A percentile compares a stretch with the other conserved stretches of the same genome.
These are phyloP conservation scores for Adiantum capillusveneris DNA, from an alignment of 75 land plant genomes.

Conservation along the genomic window DNA sequence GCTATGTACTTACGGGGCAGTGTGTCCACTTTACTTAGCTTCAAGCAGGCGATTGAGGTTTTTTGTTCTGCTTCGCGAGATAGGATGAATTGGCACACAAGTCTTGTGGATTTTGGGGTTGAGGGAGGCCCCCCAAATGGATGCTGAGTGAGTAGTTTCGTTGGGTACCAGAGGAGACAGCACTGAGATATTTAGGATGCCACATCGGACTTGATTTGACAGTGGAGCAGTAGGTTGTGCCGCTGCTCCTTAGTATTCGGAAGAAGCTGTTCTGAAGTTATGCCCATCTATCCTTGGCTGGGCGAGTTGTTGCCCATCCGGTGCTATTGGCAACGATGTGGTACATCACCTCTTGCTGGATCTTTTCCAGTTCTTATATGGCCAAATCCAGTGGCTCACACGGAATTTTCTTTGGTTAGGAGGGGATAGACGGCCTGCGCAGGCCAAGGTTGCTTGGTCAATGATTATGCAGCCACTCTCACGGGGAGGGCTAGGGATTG, in stretches of 20 bases:
- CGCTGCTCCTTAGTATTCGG: neutral
- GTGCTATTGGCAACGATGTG: neutral
- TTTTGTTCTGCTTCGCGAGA: too few relatives aligned
- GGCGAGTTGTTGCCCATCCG: neutral
- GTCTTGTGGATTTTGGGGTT: too few relatives aligned
- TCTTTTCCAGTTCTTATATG: neutral
- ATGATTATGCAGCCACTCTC: neutral
- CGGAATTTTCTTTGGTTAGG: neutral
- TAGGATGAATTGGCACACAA: too few relatives aligned
- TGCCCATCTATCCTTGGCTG: neutral
- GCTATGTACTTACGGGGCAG: too few relatives aligned
- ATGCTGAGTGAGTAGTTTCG: neutral
- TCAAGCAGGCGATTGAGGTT: too few relatives aligned
- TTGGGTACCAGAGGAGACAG: neutral
- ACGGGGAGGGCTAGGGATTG: neutral
- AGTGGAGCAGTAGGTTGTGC: neutral
- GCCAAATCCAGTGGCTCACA: neutral
- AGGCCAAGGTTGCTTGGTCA: neutral
- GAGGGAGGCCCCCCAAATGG: too few relatives aligned
- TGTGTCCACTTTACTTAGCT: too few relatives aligned
- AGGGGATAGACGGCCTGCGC: neutral
- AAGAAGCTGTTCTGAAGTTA: neutral
- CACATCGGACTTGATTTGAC: neutral
- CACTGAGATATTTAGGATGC: neutral
- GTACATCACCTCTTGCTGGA: neutral